Conservation (phyloP, 164 flowering plant genomes). For the Magnolia changhungtana region DNA sequence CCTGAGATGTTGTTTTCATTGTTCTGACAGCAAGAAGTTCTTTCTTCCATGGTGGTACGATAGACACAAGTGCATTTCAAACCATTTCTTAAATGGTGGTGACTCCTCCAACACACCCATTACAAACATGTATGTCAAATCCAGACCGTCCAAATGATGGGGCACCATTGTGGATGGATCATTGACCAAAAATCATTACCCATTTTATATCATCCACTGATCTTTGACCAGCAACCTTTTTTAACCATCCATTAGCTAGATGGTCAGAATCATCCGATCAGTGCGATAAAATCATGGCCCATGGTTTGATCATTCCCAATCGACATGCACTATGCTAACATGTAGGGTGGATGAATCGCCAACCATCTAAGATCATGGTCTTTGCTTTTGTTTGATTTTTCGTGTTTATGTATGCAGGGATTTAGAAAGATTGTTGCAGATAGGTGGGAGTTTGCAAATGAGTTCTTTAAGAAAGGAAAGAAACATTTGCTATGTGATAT, state of each 20-base stretch:
- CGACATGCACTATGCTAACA: too few relatives aligned
- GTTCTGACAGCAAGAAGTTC: neutral
- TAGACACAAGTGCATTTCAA: neutral
- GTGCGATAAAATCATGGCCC: too few relatives aligned
- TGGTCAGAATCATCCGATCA: too few relatives aligned
- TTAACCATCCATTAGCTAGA: too few relatives aligned
- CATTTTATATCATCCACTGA: too few relatives aligned
- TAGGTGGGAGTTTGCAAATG: conserved; percentile 67
- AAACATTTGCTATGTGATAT: conserved; percentile 48
- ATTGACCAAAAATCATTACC: too few relatives aligned
- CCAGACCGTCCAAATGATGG: neutral
- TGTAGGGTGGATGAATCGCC: too few relatives aligned
- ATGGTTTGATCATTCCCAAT: too few relatives aligned
- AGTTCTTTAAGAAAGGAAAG: conserved; percentile 45
- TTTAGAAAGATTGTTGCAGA: conserved; percentile 55
- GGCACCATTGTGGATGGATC: too few relatives aligned
- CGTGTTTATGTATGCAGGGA: conserved; percentile 30
- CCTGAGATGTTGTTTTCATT: conserved; percentile 10
- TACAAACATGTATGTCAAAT: neutral
- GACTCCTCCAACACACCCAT: neutral
- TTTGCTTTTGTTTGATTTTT: neutral
- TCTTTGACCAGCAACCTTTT: too few relatives aligned
- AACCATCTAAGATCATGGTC: too few relatives aligned
- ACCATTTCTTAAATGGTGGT: neutral
- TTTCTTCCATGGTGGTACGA: neutral